These are phyloP conservation scores for Podospora conica DNA, from an alignment of 495 filamentous ascomycete species.

Conservation along the genomic window DNA sequence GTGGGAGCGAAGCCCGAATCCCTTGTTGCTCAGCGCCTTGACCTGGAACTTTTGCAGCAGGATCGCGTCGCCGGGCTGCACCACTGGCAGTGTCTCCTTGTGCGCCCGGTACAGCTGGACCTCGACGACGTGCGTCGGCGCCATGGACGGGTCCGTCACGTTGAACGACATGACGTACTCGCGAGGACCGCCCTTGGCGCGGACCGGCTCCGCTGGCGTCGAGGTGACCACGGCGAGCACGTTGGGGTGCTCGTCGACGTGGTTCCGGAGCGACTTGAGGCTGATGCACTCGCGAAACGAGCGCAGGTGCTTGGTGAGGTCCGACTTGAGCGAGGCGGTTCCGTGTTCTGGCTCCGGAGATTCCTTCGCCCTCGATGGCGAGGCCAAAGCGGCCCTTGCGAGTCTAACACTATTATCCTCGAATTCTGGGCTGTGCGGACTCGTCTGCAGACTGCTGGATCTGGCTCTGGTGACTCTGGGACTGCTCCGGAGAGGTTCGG, in stretches of 20 bases:
- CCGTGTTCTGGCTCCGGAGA: not conserved
- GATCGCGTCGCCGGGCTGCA: constrained; percentile 66
- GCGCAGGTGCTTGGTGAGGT: constrained; percentile 45
- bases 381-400: constrained; percentile 18
- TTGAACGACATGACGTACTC: constrained; percentile 65
- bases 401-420: constrained; percentile 20
- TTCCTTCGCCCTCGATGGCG: constrained; percentile 17
- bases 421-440: constrained; percentile 11
- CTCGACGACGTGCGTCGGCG: constrained; percentile 40
- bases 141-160: constrained; percentile 59
- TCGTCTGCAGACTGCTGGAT: constrained; percentile 23
- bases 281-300: constrained; percentile 62
- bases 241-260: constrained; percentile 51
- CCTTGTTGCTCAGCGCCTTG: constrained; percentile 42
- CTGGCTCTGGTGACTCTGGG: constrained; percentile 19
- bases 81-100: constrained; percentile 60
- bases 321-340: constrained; percentile 31
- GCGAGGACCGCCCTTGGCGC: constrained; percentile 58
- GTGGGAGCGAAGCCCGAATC: constrained; percentile 41
- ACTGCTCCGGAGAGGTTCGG: constrained; percentile 24
- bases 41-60: constrained; percentile 72
- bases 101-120: constrained; percentile 72
- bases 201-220: constrained; percentile 45
- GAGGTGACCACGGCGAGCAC: constrained; percentile 62
- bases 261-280: constrained; percentile 55